Base-by-base conservation (phyloP, 2,329 filamentous ascomycete genomes). In the Cladophialophora psammophila region DNA sequence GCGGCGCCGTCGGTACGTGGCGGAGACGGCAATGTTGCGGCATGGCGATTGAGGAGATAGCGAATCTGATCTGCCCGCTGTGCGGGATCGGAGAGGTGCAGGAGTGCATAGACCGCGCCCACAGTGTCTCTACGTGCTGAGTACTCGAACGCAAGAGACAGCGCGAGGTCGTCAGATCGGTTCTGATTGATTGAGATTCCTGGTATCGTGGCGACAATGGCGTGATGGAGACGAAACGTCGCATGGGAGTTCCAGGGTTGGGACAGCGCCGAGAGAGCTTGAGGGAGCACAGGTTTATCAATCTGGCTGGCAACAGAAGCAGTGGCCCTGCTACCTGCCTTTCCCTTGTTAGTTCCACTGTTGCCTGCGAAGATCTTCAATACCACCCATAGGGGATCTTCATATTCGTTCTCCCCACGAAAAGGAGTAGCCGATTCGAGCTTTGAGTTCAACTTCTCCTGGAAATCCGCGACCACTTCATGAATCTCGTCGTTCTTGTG, bases 151-250 rank as follows among this genome's bases (percentile, higher is more conserved):
- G 79, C 77, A 75, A 91, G 94, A 62, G 88, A 87, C 72, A 87
- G 79, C 5, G 88, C 90, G 55, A 87, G 80, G 50, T 87, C 85
- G 72, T 94, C 91, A 1, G 88, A 84, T 77, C 90, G 90, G 60
- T 85, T 83, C 4, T 83, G 76, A 18, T 85, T 82, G 53, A 88
- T 79, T 57, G 83, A 79, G 12, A 87, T 82, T 58, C 87, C 72
- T 78, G 83, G 74, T 83, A 82, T 66, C 82, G 83, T 35, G 79
- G 83, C 62, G 7, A 77, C 79, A 64, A 64, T 93, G 82, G 88
- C 86, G 68, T 91, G 89, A 64, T 91, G 89, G 13, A 99, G 85
- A 78, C 97, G 94, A 89, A 95, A 99, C 38, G 88, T 88, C 13
- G 97, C 81, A 10, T 93, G 87, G 71, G 89, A 88, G 71, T 94